Evolutionary conservation across 352 stramenopile species (phyloP), one percentile per base, ranked within the genome.

Genomic region (Phytophthora idaei): DNA sequence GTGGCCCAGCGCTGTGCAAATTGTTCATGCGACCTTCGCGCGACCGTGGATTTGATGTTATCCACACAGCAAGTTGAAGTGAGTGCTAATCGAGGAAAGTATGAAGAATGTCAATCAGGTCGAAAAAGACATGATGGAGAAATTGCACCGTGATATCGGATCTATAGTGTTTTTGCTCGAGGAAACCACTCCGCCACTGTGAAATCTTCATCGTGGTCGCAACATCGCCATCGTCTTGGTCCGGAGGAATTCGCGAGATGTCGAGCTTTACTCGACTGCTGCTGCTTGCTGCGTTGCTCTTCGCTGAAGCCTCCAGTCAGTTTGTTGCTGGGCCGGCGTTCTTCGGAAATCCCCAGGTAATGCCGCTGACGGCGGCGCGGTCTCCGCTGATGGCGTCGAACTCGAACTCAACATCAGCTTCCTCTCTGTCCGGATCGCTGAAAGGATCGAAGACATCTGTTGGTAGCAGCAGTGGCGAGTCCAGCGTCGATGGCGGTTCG

Each of bases 141-240:
- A 25, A 5, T 57, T 62, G 49, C 49, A 37, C 36, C 28, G 37
- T 25, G 5, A 67, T 27, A 15, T 25, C 17, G n/a, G 41, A 69
- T 64, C 28, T 42, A 65, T 58, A n/a, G 61, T 5, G 25, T 39
- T 21, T 21, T 21, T 21, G 21, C 21, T 21, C 21, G 21, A 27
- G n/a, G 31, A 72, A 50, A 59, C n/a, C 17, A 31, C 32, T 53
- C 27, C 5, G 32, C 54, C 64, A 73, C 21, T 63, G 34, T 65
- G 28, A 34, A 59, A 60, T 42, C 57, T 55, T 10, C 50, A 50
- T 32, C 36, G 29, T 59, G 28, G 32, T 45, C 21, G 48, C 37
- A 27, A 54, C 46, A 46, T 67, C n/a, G 29, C 10, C 55, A 57
- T 59, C 27, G 36, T 51, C 25, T 34, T 57, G 9, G 34, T 29